Base-by-base conservation (phyloP, 2,329 filamentous ascomycete species). In the Alternaria sp. region DNA sequence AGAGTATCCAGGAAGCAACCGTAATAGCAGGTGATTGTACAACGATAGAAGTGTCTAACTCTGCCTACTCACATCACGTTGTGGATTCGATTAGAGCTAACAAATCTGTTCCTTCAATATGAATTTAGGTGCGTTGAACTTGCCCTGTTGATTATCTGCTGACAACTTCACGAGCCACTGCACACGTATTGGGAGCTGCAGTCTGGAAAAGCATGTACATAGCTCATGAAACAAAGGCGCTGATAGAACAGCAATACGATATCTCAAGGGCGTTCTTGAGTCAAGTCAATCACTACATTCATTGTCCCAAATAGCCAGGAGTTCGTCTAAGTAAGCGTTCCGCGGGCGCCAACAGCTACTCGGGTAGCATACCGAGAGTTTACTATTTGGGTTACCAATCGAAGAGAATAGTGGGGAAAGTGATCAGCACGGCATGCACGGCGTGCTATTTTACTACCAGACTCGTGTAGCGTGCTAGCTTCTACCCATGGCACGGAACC, bases 401-500 rank as follows among this genome's bases (percentile, higher is more conserved):
- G n/a, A 11, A 57, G 28, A 12, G 32, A 36, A 26, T 9, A 34
- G 57, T 43, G 57, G 44, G 16, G 56, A 49, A 44, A 22, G 4
- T 16, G 41, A 46, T 57, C 41, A 30, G 7, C 54, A 48, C 24
- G 6, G 47, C 6, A 60, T 57, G 57, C 57, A 57, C 53, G 5
- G 12, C 32, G 26, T 60, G 57, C 26, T 34, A 7, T 39, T 9
- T 32, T 22, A n/a, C 18, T 39, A 8, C 54, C 24, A 7, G 11
- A 52, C 16, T 46, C 14, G 43, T 22, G 24, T 58, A 53, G 58
- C 54, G 58, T 61, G 43, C 54, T 58, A 4, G 36, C n/a, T 22
- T 6, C 5, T 61, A 48, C 58, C 16, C 16, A 12, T 7, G 8
- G 4, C 6, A n/a, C 5, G 16, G 16, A 41, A 51, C n/a, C 14